A percentile compares a stretch with the other conserved stretches of the same genome.
These are phyloP conservation scores for Lentinus brumalis DNA, from an alignment of 768 basidiomycete genomes.

Conservation along the genomic window DNA sequence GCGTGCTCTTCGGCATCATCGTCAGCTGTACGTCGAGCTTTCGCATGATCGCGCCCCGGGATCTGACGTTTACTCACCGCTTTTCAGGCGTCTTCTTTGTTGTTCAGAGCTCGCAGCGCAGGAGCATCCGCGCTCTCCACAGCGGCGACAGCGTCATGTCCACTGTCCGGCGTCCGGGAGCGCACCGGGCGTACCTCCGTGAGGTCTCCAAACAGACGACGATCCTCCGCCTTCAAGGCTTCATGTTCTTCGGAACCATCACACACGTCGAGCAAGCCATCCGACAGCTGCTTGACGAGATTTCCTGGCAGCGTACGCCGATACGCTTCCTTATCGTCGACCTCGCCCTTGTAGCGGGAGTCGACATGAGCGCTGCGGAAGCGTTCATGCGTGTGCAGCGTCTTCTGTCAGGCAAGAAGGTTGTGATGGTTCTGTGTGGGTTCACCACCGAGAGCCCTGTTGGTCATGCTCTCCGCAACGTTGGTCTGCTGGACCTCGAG, in stretches of 20 bases:
- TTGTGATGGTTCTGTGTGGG: conserved; percentile 90
- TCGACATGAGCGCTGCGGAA: conserved; percentile 95
- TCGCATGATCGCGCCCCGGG: background rate
- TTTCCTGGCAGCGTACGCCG: conserved; percentile 71
- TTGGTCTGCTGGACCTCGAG: conserved; percentile 75
- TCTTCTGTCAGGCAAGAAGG: conserved; percentile 69
- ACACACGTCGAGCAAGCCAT: conserved; percentile 87
- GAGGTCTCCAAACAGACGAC: conserved; percentile 91
- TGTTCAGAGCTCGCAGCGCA: conserved; percentile 86
- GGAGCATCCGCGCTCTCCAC: conserved; percentile 82
- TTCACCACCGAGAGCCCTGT: conserved; percentile 62
- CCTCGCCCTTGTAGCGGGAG: conserved; percentile 80
- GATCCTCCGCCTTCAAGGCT: conserved; percentile 85
- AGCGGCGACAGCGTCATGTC: conserved; percentile 86
- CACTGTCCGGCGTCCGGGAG: conserved; percentile 85
- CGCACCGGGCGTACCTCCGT: conserved; percentile 88
- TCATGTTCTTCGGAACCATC: conserved; percentile 94
- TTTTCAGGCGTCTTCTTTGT: conserved; percentile 88
- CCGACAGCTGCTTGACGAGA: conserved; percentile 68
- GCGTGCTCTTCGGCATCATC: conserved; percentile 89
- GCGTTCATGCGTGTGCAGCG: conserved; percentile 92
- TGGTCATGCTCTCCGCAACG: conserved; percentile 72
- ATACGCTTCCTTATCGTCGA: conserved; percentile 92
- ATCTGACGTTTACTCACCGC: background rate
- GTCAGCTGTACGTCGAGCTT: conserved; percentile 68